These are phyloP conservation scores for Colletotrichum lupini DNA, from an alignment of 2,329 filamentous ascomycete genomes.

Conservation along the genomic window DNA sequence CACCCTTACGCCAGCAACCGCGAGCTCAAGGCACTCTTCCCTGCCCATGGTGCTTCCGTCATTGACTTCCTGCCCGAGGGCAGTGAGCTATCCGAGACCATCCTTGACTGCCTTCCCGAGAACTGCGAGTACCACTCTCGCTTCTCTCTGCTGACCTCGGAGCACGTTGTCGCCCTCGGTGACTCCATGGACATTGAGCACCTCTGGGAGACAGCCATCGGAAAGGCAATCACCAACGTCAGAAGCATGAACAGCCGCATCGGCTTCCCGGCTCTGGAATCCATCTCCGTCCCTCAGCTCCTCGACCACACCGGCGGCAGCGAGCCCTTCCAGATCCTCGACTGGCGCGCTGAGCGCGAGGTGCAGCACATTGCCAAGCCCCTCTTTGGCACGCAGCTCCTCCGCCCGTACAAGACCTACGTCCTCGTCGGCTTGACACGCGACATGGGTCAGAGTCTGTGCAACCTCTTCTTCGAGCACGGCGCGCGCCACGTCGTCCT, in stretches of 20 bases:
- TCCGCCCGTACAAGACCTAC: conserved; percentile 47
- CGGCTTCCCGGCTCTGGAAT: conserved; percentile 4
- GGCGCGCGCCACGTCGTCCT: conserved; percentile 50
- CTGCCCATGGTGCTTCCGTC: conserved; percentile 38
- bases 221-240: conserved; percentile 33
- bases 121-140: conserved; percentile 42
- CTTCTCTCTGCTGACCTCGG: conserved; percentile 33
- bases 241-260: conserved; percentile 8
- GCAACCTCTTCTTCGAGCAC: conserved; percentile 47
- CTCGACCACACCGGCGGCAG: conserved; percentile 27
- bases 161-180: conserved; percentile 9
- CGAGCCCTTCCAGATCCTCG: conserved; percentile 46
- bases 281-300: conserved; percentile 42
- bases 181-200: conserved; percentile 28
- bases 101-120: conserved; percentile 40
- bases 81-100: conserved; percentile 40
- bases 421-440: conserved; percentile 46
- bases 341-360: conserved; percentile 51
- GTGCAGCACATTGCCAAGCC: conserved; percentile 41
- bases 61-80: conserved; percentile 46
- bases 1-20: conserved; percentile 42
- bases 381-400: conserved; percentile 37
- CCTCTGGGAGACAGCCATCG: conserved; percentile 39
- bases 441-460: conserved; percentile 48
- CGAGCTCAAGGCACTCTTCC: conserved; percentile 44